A percentile compares a stretch with the other conserved stretches of the same genome.
Conservation (phyloP, 306 rosid genomes). For the Begonia masoniana region DNA sequence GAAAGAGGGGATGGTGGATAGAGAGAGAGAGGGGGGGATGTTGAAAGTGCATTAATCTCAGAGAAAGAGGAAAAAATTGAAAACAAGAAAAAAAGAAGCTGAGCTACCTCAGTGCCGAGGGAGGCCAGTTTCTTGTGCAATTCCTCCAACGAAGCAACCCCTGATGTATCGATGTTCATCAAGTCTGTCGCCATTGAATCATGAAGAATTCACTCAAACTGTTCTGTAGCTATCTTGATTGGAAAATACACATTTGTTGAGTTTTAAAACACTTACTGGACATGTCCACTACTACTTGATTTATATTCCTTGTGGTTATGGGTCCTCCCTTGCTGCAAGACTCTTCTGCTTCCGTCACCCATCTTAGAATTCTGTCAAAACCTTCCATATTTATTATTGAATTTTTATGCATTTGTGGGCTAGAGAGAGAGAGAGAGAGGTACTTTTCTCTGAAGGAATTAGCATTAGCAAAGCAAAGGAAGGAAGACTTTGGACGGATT, state of each 20-base stretch:
- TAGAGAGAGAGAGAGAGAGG: not conserved
- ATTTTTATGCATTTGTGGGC: not conserved
- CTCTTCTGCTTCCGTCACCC: slow-evolving; percentile 31
- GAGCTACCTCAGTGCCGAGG: slow-evolving; percentile 39
- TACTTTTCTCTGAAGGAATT: slow-evolving; percentile 54
- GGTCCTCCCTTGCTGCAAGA: no score
- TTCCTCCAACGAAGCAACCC: slow-evolving; percentile 54
- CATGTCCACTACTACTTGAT: slow-evolving; percentile 46
- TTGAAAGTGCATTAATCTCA: not conserved
- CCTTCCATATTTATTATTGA: not conserved
- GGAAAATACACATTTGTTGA: not conserved
- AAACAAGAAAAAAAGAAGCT: not conserved
- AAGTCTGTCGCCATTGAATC: slow-evolving; percentile 24
- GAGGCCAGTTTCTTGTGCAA: slow-evolving; percentile 36
- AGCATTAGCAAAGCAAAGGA: slow-evolving; percentile 87
- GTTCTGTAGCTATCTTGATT: no score
- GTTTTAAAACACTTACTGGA: slow-evolving; percentile 39
- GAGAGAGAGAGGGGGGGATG: not conserved
- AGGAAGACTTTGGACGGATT: slow-evolving; percentile 49
- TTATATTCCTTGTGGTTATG: no score
- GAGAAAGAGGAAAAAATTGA: no score
- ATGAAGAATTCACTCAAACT: not conserved
- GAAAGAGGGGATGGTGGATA: no score
- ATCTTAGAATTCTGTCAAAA: slow-evolving; percentile 37
- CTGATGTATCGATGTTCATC: slow-evolving; percentile 66